Evolutionary conservation across 73 alveolate genomes (phyloP), one percentile per base, ranked within the genome.

Genomic region (Effrenium voratum): DNA sequence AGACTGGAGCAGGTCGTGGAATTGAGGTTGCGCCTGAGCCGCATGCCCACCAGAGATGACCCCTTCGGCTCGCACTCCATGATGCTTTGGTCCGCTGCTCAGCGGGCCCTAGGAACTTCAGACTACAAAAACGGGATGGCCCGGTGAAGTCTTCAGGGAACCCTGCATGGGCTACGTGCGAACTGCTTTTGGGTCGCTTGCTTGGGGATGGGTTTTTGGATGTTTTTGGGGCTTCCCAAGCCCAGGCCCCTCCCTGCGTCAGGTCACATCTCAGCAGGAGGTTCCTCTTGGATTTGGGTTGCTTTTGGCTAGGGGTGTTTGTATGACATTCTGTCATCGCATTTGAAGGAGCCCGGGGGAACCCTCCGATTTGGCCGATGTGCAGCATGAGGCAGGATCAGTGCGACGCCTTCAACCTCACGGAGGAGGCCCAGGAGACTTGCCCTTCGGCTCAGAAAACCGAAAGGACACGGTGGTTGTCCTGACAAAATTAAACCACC

Each of bases 31-130:
- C 86, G 97, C 10, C 75, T 90, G 97, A 50, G 68, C 57, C 97
- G 97, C 40, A 66, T 90, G 97, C 97, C 97, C 43, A 90, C 70
- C 36, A 68, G 86, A 40, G 97, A 90, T 70, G 97, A 90, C 75
- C 97, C 97, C 1, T 90, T 90, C 75, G 97, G 97, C 72, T 90
- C 97, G 43, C 75, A 43, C 87, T 66, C 97, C 36, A 90, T 90
- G 97, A 90, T 68, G 59, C 87, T 90, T 41, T n/a, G 97, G 97
- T 55, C 47, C 34, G 68, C 30, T 26, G 60, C 88, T 38, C 55
- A 30, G 72, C 16, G 28, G 28, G n/a, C n/a, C n/a, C 16, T 57
- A 0, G 72, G 22, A 12, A 22, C 28, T 22, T 57, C 28, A 30
- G 72, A 57, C 28, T 57, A 30, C 6, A 57, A 57, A 57, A 57